A percentile compares a stretch with the other conserved stretches of the same genome.
These are phyloP conservation scores for Micromonas commoda DNA, from an alignment of 139 green algal species.

Conservation along the genomic window DNA sequence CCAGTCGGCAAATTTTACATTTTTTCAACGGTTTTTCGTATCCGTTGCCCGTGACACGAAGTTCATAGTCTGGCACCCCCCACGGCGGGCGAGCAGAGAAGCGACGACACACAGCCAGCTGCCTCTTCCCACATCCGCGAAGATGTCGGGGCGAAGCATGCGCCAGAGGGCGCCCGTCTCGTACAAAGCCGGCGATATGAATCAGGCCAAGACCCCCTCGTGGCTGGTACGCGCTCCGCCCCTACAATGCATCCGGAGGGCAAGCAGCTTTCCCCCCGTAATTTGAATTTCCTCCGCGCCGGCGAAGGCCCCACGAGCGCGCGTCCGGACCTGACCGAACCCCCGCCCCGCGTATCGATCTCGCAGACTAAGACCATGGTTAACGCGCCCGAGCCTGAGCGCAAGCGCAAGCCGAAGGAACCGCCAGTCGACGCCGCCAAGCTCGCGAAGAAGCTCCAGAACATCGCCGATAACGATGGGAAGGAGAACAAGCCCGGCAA, in stretches of 20 bases:
- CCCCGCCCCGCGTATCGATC: not conserved
- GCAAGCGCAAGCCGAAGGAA: not conserved
- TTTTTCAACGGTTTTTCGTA: no score
- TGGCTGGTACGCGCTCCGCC: not conserved
- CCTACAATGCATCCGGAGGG: no score
- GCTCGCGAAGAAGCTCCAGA: not conserved
- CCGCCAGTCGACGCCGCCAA: not conserved
- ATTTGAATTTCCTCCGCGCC: not conserved
- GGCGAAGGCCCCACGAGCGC: no score
- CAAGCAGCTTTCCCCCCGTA: not conserved
- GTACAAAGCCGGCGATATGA: not conserved
- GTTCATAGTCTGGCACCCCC: no score
- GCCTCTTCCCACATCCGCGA: no score
- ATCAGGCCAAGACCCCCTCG: not conserved
- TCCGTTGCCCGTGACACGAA: no score
- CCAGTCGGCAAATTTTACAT: no score
- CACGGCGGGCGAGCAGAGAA: no score
- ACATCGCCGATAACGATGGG: not conserved
- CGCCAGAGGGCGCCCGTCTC: not conserved
- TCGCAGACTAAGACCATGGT: not conserved
- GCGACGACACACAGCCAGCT: no score
- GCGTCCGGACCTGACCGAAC: not conserved
- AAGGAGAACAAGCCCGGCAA: no score
- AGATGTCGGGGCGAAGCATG: not conserved
- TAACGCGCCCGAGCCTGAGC: not conserved